These are phyloP conservation scores for Aspergillus baeticus DNA, from an alignment of 495 filamentous ascomycete genomes.

Conservation along the genomic window DNA sequence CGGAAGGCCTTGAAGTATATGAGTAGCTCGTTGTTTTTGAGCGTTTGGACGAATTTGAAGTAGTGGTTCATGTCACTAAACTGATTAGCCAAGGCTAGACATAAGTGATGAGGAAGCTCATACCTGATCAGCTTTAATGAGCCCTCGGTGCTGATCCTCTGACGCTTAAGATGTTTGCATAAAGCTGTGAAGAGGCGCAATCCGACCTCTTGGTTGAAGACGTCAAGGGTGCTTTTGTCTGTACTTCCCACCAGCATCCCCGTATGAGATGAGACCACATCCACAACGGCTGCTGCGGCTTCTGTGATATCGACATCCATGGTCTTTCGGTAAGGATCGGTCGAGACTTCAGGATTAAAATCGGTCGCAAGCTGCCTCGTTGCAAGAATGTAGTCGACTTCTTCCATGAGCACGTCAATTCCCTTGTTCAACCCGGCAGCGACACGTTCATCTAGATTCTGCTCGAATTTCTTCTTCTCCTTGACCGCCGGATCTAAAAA, in stretches of 20 bases:
- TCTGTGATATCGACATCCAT: slow-evolving; percentile 78
- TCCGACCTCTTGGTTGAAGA: slow-evolving; percentile 98
- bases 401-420: slow-evolving; percentile 97
- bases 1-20: slow-evolving; percentile 90
- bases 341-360: slow-evolving; percentile 73
- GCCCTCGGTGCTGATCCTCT: slow-evolving; percentile 85
- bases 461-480: slow-evolving; percentile 98
- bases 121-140: slow-evolving; percentile 88
- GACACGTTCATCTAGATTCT: slow-evolving; percentile 97
- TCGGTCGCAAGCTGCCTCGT: slow-evolving; percentile 84
- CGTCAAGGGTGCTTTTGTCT: slow-evolving; percentile 95
- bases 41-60: slow-evolving; percentile 74
- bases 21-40: slow-evolving; percentile 79
- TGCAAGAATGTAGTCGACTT: slow-evolving; percentile 92
- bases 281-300: slow-evolving; percentile 77
- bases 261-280: slow-evolving; percentile 83
- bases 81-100: slow-evolving; percentile 11
- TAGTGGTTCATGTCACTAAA: slow-evolving; percentile 90
- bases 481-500: slow-evolving; percentile 88
- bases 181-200: slow-evolving; percentile 84
- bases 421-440: slow-evolving; percentile 95
- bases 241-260: slow-evolving; percentile 89
- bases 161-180: slow-evolving; percentile 96
- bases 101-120: slow-evolving; percentile 1
- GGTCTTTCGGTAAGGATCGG: slow-evolving; percentile 42